Evolutionary conservation across 2,329 filamentous ascomycete species (phyloP), one percentile per base, ranked within the genome.

Genomic region (Sclerotinia sclerotiorum): DNA sequence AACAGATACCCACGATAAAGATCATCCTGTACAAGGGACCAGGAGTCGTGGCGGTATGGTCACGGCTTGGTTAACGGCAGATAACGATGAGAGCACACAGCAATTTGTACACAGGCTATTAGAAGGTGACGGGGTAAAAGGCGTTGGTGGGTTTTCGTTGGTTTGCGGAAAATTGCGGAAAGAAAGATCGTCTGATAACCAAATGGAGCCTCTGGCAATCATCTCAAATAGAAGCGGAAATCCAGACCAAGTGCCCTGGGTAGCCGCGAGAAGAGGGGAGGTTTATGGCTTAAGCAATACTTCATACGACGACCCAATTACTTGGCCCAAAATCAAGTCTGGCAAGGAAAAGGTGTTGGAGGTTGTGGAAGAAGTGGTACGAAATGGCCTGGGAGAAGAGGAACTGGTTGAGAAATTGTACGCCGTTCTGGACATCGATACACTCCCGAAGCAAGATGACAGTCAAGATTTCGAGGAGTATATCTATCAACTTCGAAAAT

Each of bases 131-230:
- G 82, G 84, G 13, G 83, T 88, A 29, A 84, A 84, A 73, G 87
- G 85, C 62, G 85, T 90, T 21, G 88, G 88, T 8, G 88, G 88
- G 0, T 90, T 90, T 75, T 88, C 86, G 32, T 83, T 90, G 74
- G 81, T 89, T n/a, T 89, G 87, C 70, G 87, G 86, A 11, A 88
- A 87, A 74, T 79, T 90, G 73, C 79, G 77, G 58, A 81, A 80
- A 56, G 76, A 70, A 21, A 68, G 69, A 57, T 66, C 70, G 19
- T 42, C 62, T 32, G 58, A 70, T 7, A 56, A 71, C 2, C 70
- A 70, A 65, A 75, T 83, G 29, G 80, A 85, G 69, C 84, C 83
- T 0, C 78, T 90, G 15, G 87, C 85, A 10, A 85, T 90, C 65
- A 81, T 90, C 62, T 88, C 85, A 60, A 90, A 90, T 75, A 83